Evolutionary conservation across 192 early-diverging fungal species (phyloP).

Genomic region (Podila verticillata): DNA sequence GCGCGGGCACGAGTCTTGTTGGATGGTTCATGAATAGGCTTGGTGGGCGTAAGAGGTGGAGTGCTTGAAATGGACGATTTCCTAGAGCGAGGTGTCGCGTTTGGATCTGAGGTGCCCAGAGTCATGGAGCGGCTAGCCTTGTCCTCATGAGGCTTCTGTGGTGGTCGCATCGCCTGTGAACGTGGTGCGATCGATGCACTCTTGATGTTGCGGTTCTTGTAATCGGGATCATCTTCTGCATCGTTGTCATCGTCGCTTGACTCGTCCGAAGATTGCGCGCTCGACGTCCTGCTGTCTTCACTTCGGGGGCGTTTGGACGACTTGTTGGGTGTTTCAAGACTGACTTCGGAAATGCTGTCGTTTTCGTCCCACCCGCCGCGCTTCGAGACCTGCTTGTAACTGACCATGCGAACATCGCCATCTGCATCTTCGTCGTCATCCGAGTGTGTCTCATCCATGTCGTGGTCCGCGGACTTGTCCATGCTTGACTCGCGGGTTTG

Average conservation of each 20-base stretch:
- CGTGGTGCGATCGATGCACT: not conserved
- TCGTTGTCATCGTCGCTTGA: not conserved
- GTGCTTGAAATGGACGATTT: not conserved
- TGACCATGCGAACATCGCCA: not conserved
- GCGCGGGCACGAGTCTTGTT: not conserved
- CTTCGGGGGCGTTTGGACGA: not conserved
- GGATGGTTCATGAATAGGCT: not conserved
- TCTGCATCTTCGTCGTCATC: not conserved
- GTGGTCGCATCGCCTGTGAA: not conserved
- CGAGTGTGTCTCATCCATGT: not conserved
- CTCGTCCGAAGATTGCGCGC: not conserved
- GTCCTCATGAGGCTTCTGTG: constrained; percentile 6
- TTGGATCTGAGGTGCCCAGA: not conserved
- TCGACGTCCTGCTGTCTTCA: not conserved
- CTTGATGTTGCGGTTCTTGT: not conserved
- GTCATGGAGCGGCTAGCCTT: too few relatives aligned
- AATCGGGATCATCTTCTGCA: not conserved
- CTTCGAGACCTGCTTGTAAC: not conserved
- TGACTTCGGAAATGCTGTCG: not conserved
- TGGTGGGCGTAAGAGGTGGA: not conserved
- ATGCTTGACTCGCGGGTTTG: not conserved
- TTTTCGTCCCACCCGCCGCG: not conserved
- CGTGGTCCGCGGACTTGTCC: not conserved
- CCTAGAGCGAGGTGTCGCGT: not conserved
- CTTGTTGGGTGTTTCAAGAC: too few relatives aligned